Evolutionary conservation across 1,284 basidiomycete genomes (phyloP).

Genomic region (Erythrobasidium hasegawianum): DNA sequence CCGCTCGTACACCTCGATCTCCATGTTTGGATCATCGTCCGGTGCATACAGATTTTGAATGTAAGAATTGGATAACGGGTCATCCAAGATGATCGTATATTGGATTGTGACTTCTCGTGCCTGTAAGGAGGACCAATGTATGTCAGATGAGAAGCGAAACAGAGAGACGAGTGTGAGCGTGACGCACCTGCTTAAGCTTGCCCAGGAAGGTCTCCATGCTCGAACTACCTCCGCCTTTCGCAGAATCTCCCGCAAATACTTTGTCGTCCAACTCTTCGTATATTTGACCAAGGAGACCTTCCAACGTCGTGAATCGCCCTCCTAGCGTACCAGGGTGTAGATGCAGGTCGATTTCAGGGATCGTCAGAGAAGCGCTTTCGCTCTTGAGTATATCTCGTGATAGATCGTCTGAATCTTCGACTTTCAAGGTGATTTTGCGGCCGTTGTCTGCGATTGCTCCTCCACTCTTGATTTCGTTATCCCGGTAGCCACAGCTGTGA

Average conservation of each 20-base stretch:
- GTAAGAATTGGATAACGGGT: conserved; percentile 92
- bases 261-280: conserved; percentile 93
- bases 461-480: conserved; percentile 97
- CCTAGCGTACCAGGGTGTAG: conserved; percentile 91
- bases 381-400: conserved; percentile 92
- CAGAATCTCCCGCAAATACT: conserved; percentile 77
- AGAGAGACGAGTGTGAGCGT: no score
- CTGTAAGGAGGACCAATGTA: no score
- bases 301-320: conserved; percentile 90
- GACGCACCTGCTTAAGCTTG: conserved; percentile 67
- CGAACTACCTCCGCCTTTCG: conserved; percentile 52
- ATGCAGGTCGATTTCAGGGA: conserved; percentile 92
- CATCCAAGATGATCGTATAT: conserved; percentile 91
- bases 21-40: conserved; percentile 68
- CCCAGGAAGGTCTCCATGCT: conserved; percentile 73
- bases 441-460: conserved; percentile 80
- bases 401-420: conserved; percentile 91
- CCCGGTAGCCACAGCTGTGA: conserved; percentile 87
- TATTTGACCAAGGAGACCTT: conserved; percentile 89
- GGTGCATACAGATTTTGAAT: conserved; percentile 77
- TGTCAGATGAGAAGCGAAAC: no score
- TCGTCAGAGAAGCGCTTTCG: conserved; percentile 81
- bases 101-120: conserved; percentile 70
- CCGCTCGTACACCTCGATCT: conserved; percentile 74
- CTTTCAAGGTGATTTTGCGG: conserved; percentile 80